Evolutionary conservation across 768 basidiomycete species (phyloP).

Genomic region (Lactifluus volemus): DNA sequence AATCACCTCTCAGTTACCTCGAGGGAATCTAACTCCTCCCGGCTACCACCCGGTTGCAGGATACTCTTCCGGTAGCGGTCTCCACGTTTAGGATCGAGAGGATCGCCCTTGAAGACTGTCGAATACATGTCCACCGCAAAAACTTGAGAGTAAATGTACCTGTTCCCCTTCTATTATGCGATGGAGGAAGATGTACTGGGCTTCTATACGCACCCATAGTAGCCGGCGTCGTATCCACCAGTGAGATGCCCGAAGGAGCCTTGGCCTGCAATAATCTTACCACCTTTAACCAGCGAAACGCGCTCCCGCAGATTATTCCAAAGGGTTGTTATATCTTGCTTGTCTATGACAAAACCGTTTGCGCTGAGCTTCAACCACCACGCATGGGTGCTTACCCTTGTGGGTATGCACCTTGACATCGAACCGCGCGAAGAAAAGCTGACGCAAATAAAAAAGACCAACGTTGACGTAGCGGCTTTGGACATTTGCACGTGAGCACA

Average conservation of each 20-base stretch:
- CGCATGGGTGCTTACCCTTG: slow-evolving; percentile 35
- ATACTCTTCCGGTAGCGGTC: slow-evolving; percentile 68
- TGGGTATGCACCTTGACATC: slow-evolving; percentile 70
- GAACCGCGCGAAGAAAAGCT: slow-evolving; percentile 77
- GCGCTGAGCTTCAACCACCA: neutral
- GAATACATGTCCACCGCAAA: slow-evolving; percentile 54
- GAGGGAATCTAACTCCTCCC: slow-evolving; percentile 74
- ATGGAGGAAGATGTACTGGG: neutral
- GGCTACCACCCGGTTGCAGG: slow-evolving; percentile 61
- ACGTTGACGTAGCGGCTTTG: slow-evolving; percentile 58
- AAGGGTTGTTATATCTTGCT: slow-evolving; percentile 65
- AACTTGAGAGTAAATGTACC: slow-evolving; percentile 61
- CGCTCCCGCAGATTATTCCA: slow-evolving; percentile 69
- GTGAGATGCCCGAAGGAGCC: slow-evolving; percentile 69
- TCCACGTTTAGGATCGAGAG: slow-evolving; percentile 60
- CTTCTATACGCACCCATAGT: slow-evolving; percentile 49
- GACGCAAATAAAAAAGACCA: slow-evolving; percentile 73
- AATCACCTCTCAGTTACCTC: slow-evolving; percentile 34
- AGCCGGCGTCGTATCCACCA: slow-evolving; percentile 62
- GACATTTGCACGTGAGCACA: neutral
- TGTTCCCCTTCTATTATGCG: slow-evolving; percentile 4
- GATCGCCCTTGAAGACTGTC: slow-evolving; percentile 75
- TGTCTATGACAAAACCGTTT: slow-evolving; percentile 30
- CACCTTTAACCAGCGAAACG: slow-evolving; percentile 60
- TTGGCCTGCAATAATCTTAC: slow-evolving; percentile 57